These are phyloP conservation scores for Coprinopsis sp. DNA, from an alignment of 768 basidiomycete genomes.

Conservation along the genomic window DNA sequence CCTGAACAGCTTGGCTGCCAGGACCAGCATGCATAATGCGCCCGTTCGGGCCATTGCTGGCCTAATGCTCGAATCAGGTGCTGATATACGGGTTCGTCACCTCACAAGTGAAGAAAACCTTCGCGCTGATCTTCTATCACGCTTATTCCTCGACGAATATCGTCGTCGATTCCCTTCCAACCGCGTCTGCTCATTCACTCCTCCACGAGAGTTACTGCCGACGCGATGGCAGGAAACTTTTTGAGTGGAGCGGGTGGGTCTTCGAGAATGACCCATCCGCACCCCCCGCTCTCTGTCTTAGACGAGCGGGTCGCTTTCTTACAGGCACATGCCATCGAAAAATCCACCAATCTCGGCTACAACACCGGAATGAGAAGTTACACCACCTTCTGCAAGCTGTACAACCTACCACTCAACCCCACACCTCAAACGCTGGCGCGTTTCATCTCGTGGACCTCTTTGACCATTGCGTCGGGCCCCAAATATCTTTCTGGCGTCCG, in stretches of 20 bases:
- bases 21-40: background rate
- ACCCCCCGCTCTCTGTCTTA: slow-evolving; percentile 10
- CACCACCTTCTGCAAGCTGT: slow-evolving; percentile 12
- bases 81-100: slow-evolving; percentile 16
- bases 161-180: background rate
- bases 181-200: slow-evolving; percentile 16
- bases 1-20: slow-evolving; percentile 12
- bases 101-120: slow-evolving; percentile 15
- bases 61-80: slow-evolving; percentile 12
- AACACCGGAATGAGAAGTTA: slow-evolving; percentile 20
- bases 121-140: slow-evolving; percentile 14
- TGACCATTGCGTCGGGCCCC: slow-evolving; percentile 18
- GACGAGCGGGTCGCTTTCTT: slow-evolving; percentile 14
- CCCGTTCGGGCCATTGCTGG: slow-evolving; percentile 11
- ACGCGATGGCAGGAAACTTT: slow-evolving; percentile 17
- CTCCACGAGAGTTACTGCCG: slow-evolving; percentile 16
- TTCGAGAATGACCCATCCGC: slow-evolving; percentile 4
- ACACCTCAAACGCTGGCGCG: slow-evolving; percentile 16
- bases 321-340: slow-evolving; percentile 18
- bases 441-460: slow-evolving; percentile 17
- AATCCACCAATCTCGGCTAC: slow-evolving; percentile 15
- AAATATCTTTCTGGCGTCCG: slow-evolving; percentile 21
- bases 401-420: slow-evolving; percentile 15
- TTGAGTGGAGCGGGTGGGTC: slow-evolving; percentile 13
- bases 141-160: slow-evolving; percentile 13